These are phyloP conservation scores for Cyberlindnera euphorbiiphila DNA, from an alignment of 805 yeast species.

Conservation along the genomic window DNA sequence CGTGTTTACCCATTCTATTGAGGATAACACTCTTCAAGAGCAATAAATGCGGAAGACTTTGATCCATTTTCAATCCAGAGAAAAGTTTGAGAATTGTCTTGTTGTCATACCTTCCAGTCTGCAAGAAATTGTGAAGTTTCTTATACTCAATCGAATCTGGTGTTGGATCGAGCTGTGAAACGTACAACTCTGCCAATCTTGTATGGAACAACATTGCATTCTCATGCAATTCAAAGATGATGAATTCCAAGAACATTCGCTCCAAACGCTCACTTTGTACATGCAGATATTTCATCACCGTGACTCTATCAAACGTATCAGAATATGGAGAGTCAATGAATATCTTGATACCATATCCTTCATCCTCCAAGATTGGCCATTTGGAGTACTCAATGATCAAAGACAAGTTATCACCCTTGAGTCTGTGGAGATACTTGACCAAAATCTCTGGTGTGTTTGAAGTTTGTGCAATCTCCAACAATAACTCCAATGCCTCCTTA, in stretches of 20 bases:
- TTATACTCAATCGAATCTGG: slow-evolving; percentile 22
- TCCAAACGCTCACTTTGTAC: slow-evolving; percentile 30
- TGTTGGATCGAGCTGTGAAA: slow-evolving; percentile 28
- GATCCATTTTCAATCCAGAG: background rate
- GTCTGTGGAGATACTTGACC: slow-evolving; percentile 53
- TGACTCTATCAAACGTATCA: slow-evolving; percentile 49
- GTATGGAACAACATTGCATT: slow-evolving; percentile 38
- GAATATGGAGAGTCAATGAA: slow-evolving; percentile 64
- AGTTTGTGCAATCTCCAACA: slow-evolving; percentile 35
- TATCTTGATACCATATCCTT: slow-evolving; percentile 39
- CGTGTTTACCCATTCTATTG: slow-evolving; percentile 55
- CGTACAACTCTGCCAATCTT: slow-evolving; percentile 42
- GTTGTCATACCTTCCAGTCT: slow-evolving; percentile 31
- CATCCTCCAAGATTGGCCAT: slow-evolving; percentile 43
- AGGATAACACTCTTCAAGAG: slow-evolving; percentile 56
- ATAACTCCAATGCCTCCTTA: slow-evolving; percentile 59
- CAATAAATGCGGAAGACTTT: slow-evolving; percentile 13
- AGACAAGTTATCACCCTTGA: slow-evolving; percentile 45
- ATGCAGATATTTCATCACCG: slow-evolving; percentile 51
- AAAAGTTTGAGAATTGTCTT: slow-evolving; percentile 28
- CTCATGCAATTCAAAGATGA: slow-evolving; percentile 40
- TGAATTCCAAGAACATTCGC: slow-evolving; percentile 48
- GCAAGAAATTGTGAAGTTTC: slow-evolving; percentile 34
- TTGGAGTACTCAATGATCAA: slow-evolving; percentile 54
- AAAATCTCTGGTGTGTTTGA: slow-evolving; percentile 19